These are phyloP conservation scores for Cercospora citrullina DNA, from an alignment of 2,329 filamentous ascomycete species.

Conservation along the genomic window DNA sequence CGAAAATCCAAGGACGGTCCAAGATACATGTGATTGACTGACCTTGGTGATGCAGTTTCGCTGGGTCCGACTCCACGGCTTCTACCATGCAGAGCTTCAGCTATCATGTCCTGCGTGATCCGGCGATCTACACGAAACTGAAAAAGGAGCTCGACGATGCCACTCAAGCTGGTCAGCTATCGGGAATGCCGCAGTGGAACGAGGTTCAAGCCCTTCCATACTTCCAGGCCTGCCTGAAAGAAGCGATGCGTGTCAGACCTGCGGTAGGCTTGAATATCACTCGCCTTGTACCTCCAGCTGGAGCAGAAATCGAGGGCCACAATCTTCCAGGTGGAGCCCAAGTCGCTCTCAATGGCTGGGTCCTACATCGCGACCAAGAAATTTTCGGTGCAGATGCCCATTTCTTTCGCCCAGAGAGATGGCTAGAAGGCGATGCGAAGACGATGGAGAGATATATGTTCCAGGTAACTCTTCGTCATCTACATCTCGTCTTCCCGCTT, in stretches of 20 bases:
- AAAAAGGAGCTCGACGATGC: conserved; percentile 42
- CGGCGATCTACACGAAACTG: conserved; percentile 51
- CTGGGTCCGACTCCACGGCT: conserved; percentile 62
- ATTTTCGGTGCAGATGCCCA: conserved; percentile 32
- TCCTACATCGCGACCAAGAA: conserved; percentile 49
- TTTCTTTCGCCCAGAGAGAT: conserved; percentile 26
- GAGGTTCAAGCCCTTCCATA: conserved; percentile 54
- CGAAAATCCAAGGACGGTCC: background rate
- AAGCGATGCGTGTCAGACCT: conserved; percentile 58
- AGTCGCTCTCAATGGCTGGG: conserved; percentile 58
- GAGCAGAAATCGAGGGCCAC: conserved; percentile 54
- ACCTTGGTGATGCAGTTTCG: conserved; percentile 39
- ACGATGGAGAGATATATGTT: conserved; percentile 60
- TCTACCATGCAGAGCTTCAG: conserved; percentile 61
- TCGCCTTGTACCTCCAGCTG: conserved; percentile 53
- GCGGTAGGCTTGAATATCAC: conserved; percentile 59
- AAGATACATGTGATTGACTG: conserved; percentile 4
- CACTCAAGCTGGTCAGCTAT: conserved; percentile 26
- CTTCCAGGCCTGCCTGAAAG: conserved; percentile 59
- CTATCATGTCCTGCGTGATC: conserved; percentile 51
- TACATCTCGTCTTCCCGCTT: background rate
- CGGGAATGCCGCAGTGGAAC: conserved; percentile 33
- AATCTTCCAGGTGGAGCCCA: conserved; percentile 55
- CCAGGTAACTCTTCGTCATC: conserved; percentile 45
- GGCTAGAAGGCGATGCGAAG: conserved; percentile 35